Conservation (phyloP, 495 filamentous ascomycete species). For the Amniculicola lignicola region DNA sequence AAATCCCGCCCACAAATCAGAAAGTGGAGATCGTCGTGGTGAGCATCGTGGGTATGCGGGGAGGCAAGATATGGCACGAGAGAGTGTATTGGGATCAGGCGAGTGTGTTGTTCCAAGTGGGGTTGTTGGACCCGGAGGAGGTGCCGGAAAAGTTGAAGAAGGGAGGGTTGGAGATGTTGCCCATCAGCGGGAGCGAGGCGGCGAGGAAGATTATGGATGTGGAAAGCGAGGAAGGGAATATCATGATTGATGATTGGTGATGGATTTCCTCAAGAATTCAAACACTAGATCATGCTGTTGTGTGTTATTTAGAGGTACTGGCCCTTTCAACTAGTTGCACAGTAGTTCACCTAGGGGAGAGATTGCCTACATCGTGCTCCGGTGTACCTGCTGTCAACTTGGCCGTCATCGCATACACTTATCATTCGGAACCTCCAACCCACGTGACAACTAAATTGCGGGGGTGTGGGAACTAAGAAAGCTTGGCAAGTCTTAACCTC, state of each 20-base stretch:
- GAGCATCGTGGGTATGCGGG: conserved; percentile 70
- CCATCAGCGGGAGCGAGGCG: conserved; percentile 65
- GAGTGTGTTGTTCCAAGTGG: conserved; percentile 71
- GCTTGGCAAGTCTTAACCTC: no score
- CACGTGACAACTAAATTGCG: no score
- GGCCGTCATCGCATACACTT: no score
- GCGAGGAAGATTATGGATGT: conserved; percentile 66
- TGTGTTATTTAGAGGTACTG: no score
- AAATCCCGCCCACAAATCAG: conserved; percentile 66
- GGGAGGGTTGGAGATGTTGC: conserved; percentile 59
- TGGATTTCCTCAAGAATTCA: no score
- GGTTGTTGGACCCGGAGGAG: conserved; percentile 64
- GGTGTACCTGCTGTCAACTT: no score
- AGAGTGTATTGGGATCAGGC: conserved; percentile 86
- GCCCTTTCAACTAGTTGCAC: no score
- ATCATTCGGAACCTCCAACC: no score
- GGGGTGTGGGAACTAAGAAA: no score
- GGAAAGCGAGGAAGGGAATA: conserved; percentile 58
- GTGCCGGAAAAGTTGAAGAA: conserved; percentile 46
- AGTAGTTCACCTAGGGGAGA: no score
- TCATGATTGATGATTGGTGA: conserved; percentile 58
- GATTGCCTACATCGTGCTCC: no score
- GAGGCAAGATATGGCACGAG: conserved; percentile 72
- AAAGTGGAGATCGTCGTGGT: conserved; percentile 69
- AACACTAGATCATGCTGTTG: no score